Base-by-base conservation (phyloP, 768 basidiomycete species). In the Epithele typhae region DNA sequence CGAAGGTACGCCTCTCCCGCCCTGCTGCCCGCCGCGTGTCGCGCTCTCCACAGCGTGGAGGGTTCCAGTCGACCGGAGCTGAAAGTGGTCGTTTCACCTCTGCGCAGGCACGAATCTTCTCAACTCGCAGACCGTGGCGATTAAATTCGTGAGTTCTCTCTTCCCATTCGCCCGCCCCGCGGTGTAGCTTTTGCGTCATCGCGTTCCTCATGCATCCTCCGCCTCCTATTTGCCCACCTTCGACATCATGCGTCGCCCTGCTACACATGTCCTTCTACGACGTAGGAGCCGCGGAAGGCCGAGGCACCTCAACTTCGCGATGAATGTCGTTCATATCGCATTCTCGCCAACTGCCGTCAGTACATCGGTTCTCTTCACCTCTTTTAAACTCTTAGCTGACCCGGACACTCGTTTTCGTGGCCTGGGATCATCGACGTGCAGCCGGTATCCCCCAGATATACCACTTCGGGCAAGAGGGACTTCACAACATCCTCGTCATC, bases 371-470 rank as follows among this genome's bases (percentile, higher is more conserved):
- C 44, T 27, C 18, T 12, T 40, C 23, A n/a, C n/a, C n/a, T n/a
- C n/a, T n/a, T n/a, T n/a, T n/a, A n/a, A n/a, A n/a, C n/a, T n/a
- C n/a, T 30, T n/a, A 15, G 18, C 11, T 34, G 43, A 25, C 25
- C 25, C 37, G 45, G 25, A 24, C 34, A 32, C 36, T 23, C 34
- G 17, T 19, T 40, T 14, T 54, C 37, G 11, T 32, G 30, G 9
- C 15, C 30, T 9, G 15, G 30, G 30, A 32, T 9, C 9, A 32
- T 32, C 30, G 9, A 9, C 30, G 46, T 54, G 45, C 68, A 97
- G 94, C 84, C 54, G 95, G 96, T 18, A 95, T 99, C 40, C 95
- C 94, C 22, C 94, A 98, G 71, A 97, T 99, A 67, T 97, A 98
- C 73, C 95, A 99, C 70, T 99, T 98, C 65, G 96, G 96, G 39